Percentiles rank a stretch among this genome's conserved stretches.
These are phyloP conservation scores for Meyerozyma guilliermondii DNA, from an alignment of 1,139 yeast species.

Conservation along the genomic window DNA sequence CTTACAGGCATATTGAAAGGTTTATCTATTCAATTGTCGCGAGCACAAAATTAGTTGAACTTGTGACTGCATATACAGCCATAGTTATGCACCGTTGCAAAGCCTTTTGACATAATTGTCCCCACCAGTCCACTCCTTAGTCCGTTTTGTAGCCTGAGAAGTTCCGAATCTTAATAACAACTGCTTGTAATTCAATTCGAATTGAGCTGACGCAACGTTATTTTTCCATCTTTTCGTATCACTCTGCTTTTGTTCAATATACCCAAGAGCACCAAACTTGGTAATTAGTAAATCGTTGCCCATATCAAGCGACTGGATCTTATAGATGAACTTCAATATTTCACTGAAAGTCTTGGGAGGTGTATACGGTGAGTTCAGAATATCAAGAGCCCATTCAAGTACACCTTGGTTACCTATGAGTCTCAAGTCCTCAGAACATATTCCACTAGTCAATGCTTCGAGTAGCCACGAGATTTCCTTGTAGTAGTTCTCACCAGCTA, in stretches of 20 bases:
- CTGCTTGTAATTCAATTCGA: conserved; percentile 40
- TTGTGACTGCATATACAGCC: neutral
- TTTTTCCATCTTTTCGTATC: conserved; percentile 7
- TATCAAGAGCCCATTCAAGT: conserved; percentile 63
- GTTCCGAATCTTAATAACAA: conserved; percentile 42
- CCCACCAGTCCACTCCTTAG: conserved; percentile 54
- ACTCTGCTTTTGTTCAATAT: conserved; percentile 35
- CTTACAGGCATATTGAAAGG: conserved; percentile 10
- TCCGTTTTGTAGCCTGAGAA: conserved; percentile 45
- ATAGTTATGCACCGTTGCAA: neutral
- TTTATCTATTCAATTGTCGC: neutral
- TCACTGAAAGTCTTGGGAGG: conserved; percentile 33
- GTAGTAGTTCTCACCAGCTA: conserved; percentile 48
- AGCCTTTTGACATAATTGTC: conserved; percentile 47
- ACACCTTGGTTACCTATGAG: conserved; percentile 41
- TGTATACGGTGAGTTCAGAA: conserved; percentile 46
- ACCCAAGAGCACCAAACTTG: conserved; percentile 54
- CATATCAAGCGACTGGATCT: conserved; percentile 48
- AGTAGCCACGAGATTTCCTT: conserved; percentile 68
- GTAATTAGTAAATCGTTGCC: conserved; percentile 62
- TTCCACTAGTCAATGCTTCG: conserved; percentile 40
- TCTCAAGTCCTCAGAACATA: neutral
- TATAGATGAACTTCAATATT: conserved; percentile 41
- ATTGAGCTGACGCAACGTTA: conserved; percentile 17
- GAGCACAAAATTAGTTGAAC: neutral